Evolutionary conservation across 768 basidiomycete genomes (phyloP), one percentile per base, ranked within the genome.

Genomic region (Tylopilus rubrobrunneus): DNA sequence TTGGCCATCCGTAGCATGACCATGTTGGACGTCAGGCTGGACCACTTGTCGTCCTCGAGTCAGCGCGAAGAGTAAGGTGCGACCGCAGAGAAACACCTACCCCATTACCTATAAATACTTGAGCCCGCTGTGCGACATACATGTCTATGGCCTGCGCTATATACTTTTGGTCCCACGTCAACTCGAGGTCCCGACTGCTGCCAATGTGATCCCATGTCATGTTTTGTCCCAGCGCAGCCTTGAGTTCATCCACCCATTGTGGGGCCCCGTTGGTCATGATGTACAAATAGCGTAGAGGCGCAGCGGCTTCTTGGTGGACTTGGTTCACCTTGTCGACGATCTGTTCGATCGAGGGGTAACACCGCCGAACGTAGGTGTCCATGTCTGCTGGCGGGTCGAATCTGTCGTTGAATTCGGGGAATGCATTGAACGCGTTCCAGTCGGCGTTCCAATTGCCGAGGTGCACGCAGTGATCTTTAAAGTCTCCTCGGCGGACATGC

Each of bases 401-500:
- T 29, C 56, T 64, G 63, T 80, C 80, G 4, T 56, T 59, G 12
- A 78, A 69, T 36, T 62, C 69, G 0, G 76, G 74, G 54, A 80
- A 73, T 5, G 67, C 61, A 56, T 78, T 78, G 72, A 78, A 80
- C 11, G 73, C 76, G 42, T 74, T 67, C 72, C 71, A 80, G 3
- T 64, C 62, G 4, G 74, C 59, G 6, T 49, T 49, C 64, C 70
- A 73, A 48, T 65, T 55, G 2, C 67, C 68, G 34, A 82, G 70
- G 51, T 67, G 52, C 6, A 51, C 45, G 64, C 81, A 83, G 62
- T 82, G 80, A 5, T 67, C 56, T 37, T 70, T 42, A 57, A 73
- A 82, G 62, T 81, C 80, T 11, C 81, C 80, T 29, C 80, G 69
- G 1, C 80, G 78, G 43, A 82, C 64, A 57, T 82, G 81, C 8